Conservation (phyloP, 2,329 filamentous ascomycete species). For the Fusarium decemcellulare region DNA sequence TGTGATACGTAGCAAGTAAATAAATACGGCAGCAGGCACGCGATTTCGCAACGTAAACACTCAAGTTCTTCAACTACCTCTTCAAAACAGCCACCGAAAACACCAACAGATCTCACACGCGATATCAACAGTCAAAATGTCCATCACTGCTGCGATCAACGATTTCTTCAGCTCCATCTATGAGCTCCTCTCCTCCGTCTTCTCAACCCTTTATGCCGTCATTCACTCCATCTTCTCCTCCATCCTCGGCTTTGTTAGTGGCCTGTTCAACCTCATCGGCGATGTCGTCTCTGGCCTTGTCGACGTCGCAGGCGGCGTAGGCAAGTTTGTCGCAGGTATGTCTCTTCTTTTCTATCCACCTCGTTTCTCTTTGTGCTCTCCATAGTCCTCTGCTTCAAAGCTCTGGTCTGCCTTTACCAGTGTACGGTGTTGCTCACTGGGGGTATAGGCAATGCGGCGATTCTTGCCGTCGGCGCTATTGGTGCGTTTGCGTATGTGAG, state of each 20-base stretch:
- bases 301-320: constrained; percentile 55
- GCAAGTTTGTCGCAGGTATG: constrained; percentile 57
- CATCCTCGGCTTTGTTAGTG: constrained; percentile 54
- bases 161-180: constrained; percentile 59
- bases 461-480: constrained; percentile 51
- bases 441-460: constrained; percentile 53
- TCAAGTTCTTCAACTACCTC: neutral
- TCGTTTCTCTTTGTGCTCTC: too few species aligned
- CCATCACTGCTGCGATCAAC: constrained; percentile 53
- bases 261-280: constrained; percentile 53
- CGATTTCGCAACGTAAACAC: neutral
- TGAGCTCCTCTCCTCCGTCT: constrained; percentile 57
- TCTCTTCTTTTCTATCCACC: neutral
- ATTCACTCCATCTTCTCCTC: constrained; percentile 52
- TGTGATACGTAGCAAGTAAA: neutral
- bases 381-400: neutral
- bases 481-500: constrained; percentile 53
- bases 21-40: neutral
- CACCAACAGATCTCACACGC: neutral
- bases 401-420: too few species aligned
- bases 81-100: too few species aligned
- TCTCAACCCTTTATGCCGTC: constrained; percentile 52
- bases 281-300: constrained; percentile 54
- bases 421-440: neutral
- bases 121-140: constrained; percentile 45